These are phyloP conservation scores for Leishmania tropica DNA, from an alignment of 208 protist species.

Conservation along the genomic window DNA sequence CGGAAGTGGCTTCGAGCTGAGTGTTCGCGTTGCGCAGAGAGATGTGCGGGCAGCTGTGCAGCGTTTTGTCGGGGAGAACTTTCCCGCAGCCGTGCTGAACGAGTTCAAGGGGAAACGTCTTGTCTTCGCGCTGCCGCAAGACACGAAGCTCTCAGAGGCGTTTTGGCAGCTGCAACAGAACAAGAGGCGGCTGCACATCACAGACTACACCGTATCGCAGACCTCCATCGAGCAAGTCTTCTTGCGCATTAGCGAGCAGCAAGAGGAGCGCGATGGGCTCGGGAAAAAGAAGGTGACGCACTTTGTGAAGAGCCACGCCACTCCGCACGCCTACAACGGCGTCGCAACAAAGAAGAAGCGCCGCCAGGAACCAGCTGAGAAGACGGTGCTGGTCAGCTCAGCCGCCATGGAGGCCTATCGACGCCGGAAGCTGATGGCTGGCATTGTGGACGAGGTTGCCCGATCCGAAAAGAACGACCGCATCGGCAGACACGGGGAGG, in stretches of 20 bases:
- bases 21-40: conserved; percentile 34
- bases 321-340: conserved; percentile 26
- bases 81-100: conserved; percentile 34
- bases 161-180: conserved; percentile 50
- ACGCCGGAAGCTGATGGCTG: conserved; percentile 8
- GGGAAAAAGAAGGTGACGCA: conserved; percentile 19
- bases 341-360: conserved; percentile 7
- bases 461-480: neutral
- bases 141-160: conserved; percentile 41
- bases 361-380: neutral
- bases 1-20: conserved; percentile 68
- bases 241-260: conserved; percentile 64
- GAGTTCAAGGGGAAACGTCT: conserved; percentile 52
- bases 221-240: conserved; percentile 89
- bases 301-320: conserved; percentile 38
- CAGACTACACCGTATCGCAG: conserved; percentile 81
- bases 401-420: conserved; percentile 32
- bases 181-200: conserved; percentile 37
- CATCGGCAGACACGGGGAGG: neutral
- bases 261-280: conserved; percentile 38
- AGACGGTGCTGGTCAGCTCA: conserved; percentile 9
- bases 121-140: conserved; percentile 47
- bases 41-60: conserved; percentile 32
- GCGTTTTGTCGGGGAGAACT: conserved; percentile 40
- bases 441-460: neutral